Evolutionary conservation across 2,329 filamentous ascomycete genomes (phyloP).

Genomic region (Monosporascus sp.): DNA sequence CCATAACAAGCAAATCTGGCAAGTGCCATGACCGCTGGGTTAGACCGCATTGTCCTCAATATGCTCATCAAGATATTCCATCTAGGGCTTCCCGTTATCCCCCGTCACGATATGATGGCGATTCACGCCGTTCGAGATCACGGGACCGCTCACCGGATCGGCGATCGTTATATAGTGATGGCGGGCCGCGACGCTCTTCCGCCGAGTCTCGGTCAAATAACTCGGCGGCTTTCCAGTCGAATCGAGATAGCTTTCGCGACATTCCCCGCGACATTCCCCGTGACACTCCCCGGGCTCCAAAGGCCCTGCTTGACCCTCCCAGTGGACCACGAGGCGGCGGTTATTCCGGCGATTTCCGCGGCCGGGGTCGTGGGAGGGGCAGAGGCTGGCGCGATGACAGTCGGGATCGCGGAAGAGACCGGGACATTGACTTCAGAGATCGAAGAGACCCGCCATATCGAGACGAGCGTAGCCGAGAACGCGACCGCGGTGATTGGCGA

Average conservation of each 20-base stretch:
- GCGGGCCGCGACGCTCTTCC: conserved; percentile 66
- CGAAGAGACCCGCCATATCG: conserved; percentile 47
- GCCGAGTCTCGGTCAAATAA: conserved; percentile 52
- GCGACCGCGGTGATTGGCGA: conserved; percentile 45
- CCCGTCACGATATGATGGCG: conserved; percentile 57
- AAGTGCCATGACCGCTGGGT: not conserved
- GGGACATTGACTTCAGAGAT: conserved; percentile 56
- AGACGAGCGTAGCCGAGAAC: conserved; percentile 56
- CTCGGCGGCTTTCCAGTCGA: conserved; percentile 54
- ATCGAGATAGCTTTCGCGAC: conserved; percentile 55
- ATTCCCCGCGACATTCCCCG: conserved; percentile 39
- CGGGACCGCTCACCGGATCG: conserved; percentile 66
- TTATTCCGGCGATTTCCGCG: conserved; percentile 61
- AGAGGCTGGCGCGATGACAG: conserved; percentile 59
- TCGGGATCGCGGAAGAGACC: conserved; percentile 54
- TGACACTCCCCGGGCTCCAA: conserved; percentile 77
- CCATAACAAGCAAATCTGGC: not conserved
- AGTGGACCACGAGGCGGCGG: conserved; percentile 63
- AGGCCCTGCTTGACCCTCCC: conserved; percentile 68
- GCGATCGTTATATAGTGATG: conserved; percentile 51
- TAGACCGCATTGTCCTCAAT: not conserved
- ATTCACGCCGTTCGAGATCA: conserved; percentile 58
- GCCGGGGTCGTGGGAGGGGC: conserved; percentile 52
- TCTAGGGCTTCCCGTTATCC: conserved; percentile 49
- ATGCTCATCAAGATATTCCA: conserved; percentile 22